phyloP scores from a whole-genome alignment of 805 yeast genomes.

The Yarrowia osloensis region DNA sequence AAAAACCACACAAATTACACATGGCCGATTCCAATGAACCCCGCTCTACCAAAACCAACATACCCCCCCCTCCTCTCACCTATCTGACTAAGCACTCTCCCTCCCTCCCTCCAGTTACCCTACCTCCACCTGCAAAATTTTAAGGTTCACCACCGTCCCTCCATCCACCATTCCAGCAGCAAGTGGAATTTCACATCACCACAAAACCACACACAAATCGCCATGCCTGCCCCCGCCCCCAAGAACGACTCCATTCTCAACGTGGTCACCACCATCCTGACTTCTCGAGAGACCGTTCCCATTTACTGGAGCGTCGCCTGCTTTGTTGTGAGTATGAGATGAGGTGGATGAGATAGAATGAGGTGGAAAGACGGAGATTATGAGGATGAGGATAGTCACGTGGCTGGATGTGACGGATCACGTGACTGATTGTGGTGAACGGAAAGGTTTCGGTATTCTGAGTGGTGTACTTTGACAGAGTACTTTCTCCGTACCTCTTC shows the following conservation, averaged over 20 bases:
- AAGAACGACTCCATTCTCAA: slow-evolving; percentile 20
- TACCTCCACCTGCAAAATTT: neutral
- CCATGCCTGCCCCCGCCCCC: slow-evolving; percentile 25
- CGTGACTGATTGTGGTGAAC: neutral
- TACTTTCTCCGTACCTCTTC: too few relatives aligned
- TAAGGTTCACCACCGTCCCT: neutral
- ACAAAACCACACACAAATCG: neutral
- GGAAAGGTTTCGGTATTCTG: too few relatives aligned
- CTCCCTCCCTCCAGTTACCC: neutral
- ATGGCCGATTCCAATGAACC: too few relatives aligned
- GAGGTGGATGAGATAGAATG: neutral
- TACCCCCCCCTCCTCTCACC: too few relatives aligned
- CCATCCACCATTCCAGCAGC: neutral
- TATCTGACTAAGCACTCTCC: too few relatives aligned
- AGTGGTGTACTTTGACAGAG: too few relatives aligned
- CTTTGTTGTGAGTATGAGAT: slow-evolving; percentile 33
- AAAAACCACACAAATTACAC: too few relatives aligned
- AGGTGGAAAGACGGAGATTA: slow-evolving; percentile 31
- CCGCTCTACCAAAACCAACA: too few relatives aligned
- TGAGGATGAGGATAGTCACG: too few relatives aligned
- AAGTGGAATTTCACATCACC: neutral
- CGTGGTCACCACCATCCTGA: slow-evolving; percentile 15
- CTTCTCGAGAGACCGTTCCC: slow-evolving; percentile 34
- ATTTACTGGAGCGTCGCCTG: slow-evolving; percentile 38
- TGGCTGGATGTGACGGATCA: neutral